These are phyloP conservation scores for Salvia sclarea DNA, from an alignment of 305 asterid species.

Conservation along the genomic window DNA sequence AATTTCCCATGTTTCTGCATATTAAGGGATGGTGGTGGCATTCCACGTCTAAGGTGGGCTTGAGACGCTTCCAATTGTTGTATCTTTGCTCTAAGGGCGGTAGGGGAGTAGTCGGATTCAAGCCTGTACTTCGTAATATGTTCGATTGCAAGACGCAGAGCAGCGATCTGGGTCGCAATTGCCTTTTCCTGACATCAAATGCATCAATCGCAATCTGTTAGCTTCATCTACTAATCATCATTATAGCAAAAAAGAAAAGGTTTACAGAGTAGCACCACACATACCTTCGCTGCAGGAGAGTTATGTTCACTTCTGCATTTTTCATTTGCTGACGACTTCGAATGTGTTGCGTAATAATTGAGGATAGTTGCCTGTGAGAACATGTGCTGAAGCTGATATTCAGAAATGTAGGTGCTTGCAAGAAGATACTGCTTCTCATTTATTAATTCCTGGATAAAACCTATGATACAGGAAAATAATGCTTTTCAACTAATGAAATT, in stretches of 20 bases:
- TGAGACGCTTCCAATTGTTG: conserved; percentile 33
- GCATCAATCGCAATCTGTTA: conserved; percentile 12
- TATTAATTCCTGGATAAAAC: conserved; percentile 36
- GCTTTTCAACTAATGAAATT: background rate
- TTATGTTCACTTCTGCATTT: conserved; percentile 21
- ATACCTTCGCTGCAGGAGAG: conserved; percentile 36
- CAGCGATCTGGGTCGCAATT: conserved; percentile 34
- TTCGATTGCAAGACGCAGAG: conserved; percentile 32
- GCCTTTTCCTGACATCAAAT: conserved; percentile 39
- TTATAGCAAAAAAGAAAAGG: background rate
- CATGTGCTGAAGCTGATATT: conserved; percentile 29
- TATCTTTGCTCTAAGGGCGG: conserved; percentile 23
- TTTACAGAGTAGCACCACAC: background rate
- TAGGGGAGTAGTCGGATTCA: conserved; percentile 34
- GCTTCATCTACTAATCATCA: conserved; percentile 1
- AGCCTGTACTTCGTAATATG: conserved; percentile 43
- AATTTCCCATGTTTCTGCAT: background rate
- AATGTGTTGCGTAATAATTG: conserved; percentile 30
- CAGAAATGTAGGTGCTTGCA: conserved; percentile 43
- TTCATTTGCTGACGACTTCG: conserved; percentile 25
- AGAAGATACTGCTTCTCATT: conserved; percentile 43
- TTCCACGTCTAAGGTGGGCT: conserved; percentile 4
- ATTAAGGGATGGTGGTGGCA: background rate
- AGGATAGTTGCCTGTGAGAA: conserved; percentile 40
- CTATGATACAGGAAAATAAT: conserved; percentile 23